These are phyloP conservation scores for Diplodia sapinea DNA, from an alignment of 2,329 filamentous ascomycete genomes.

Conservation along the genomic window DNA sequence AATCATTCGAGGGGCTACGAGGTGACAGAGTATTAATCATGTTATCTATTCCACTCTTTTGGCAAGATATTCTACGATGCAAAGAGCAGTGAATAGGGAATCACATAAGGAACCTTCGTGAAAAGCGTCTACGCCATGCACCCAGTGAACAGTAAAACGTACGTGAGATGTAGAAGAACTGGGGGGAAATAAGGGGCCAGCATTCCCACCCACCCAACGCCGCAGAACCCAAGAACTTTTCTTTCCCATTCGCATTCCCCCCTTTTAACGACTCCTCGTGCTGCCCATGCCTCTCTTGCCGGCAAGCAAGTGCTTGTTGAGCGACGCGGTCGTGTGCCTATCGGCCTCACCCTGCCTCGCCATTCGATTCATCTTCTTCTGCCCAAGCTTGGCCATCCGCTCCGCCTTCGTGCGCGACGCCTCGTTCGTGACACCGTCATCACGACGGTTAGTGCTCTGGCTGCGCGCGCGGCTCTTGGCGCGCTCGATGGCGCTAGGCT, in stretches of 20 bases:
- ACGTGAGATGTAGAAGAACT: not conserved
- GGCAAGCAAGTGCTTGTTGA: constrained; percentile 88
- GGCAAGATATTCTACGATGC: not conserved
- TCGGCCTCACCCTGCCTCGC: constrained; percentile 96
- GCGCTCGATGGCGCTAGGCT: constrained; percentile 50
- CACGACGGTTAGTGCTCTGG: constrained; percentile 70
- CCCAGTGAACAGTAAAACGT: not conserved
- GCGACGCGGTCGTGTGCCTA: constrained; percentile 79
- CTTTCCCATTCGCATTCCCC: not conserved
- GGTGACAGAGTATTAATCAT: constrained; percentile 3
- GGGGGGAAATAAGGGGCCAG: not conserved
- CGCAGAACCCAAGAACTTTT: constrained; percentile 16
- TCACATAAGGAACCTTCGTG: constrained; percentile 17
- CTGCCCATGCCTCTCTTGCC: constrained; percentile 96
- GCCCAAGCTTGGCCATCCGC: constrained; percentile 82
- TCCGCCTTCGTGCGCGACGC: constrained; percentile 77
- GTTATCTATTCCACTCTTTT: constrained; percentile 13
- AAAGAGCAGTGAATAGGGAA: constrained; percentile 23
- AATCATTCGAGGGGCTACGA: not conserved
- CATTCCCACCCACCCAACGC: constrained; percentile 20
- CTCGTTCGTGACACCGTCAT: constrained; percentile 77
- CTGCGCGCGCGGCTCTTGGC: constrained; percentile 75
- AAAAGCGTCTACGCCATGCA: constrained; percentile 14
- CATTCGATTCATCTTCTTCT: constrained; percentile 99
- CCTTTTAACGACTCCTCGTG: constrained; percentile 63